phyloP scores from a whole-genome alignment of 371 early-diverging fungal species.

The Mucor racemosus region DNA sequence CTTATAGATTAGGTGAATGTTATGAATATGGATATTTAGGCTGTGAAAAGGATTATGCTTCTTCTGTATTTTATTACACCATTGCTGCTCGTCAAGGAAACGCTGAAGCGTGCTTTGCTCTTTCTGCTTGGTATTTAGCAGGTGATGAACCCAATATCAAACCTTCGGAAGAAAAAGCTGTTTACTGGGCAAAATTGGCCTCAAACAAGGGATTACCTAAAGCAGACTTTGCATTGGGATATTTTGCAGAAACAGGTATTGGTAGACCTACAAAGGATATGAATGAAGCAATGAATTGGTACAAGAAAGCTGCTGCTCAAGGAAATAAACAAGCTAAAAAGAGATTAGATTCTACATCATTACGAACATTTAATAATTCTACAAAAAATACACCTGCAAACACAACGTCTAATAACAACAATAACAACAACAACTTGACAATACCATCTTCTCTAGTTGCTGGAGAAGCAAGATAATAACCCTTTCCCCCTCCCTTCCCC shows the following conservation, averaged over 20 bases:
- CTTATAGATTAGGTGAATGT: conserved; percentile 76
- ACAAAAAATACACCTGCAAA: background rate
- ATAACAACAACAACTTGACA: conserved; percentile 1
- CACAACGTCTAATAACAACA: background rate
- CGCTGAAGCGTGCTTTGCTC: conserved; percentile 82
- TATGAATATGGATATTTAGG: conserved; percentile 78
- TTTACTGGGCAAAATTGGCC: conserved; percentile 81
- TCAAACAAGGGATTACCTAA: conserved; percentile 82
- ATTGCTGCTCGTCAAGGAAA: conserved; percentile 86
- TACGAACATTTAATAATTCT: background rate
- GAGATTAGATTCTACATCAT: conserved; percentile 4
- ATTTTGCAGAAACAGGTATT: conserved; percentile 82
- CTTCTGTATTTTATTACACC: conserved; percentile 71
- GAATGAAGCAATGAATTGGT: conserved; percentile 77
- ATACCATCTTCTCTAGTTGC: conserved; percentile 12
- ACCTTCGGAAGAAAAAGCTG: conserved; percentile 82
- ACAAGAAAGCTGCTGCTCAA: conserved; percentile 76
- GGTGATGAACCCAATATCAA: conserved; percentile 69
- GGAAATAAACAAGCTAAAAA: conserved; percentile 73
- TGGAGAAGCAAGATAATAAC: conserved; percentile 14
- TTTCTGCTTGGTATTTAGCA: conserved; percentile 89
- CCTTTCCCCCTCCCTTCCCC: no score
- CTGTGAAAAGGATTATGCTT: conserved; percentile 61
- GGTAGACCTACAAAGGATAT: conserved; percentile 62
- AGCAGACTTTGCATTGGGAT: conserved; percentile 88